Base-by-base conservation (phyloP, 805 yeast species). In the Starmerella sp. region DNA sequence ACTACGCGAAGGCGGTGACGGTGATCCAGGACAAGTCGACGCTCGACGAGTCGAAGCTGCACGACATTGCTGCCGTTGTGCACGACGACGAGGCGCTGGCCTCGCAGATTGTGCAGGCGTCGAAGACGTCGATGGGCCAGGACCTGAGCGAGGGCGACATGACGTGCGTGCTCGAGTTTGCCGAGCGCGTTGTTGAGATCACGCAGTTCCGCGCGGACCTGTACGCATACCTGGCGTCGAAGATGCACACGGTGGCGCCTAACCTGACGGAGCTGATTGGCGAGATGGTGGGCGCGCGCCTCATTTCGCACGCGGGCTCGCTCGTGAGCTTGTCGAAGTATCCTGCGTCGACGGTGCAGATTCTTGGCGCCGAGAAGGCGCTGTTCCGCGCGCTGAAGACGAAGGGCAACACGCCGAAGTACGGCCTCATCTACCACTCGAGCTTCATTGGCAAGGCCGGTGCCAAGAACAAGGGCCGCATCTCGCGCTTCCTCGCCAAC, bases 321-420 rank as follows among this genome's bases (percentile, higher is more conserved):
- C 79, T 93, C 71, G 90, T 96, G 61, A 91, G 86, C 75, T 77
- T 93, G 71, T 89, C 97, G 57, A 93, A 93, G 71, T 96, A 90
- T 76, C 97, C 98, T 67, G 98, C 98, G 55, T 93, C 98, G 29
- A 93, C 98, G 57, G 97, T 93, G 58, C 98, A 93, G 78, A 89
- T 89, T 65, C 79, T 89, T 69, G 97, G 97, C 75, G 96, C 97
- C 66, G 97, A 89, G 75, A 89, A 89, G 80, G 96, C 96, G 53
- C 78, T 89, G 63, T 89, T 89, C 79, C 83, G 96, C 75, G 97
- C 97, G 60, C 80, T 89, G 71, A 89, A 89, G 77, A 90, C 96
- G 61, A 89, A 89, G 75, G 95, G 95, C 71, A 87, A 90, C 75
- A 89, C 97, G 63, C 97, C 97, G 64, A 89, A 89, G 72, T 89